Evolutionary conservation across 2,329 filamentous ascomycete species (phyloP).

Genomic region (Aspergillus latus): DNA sequence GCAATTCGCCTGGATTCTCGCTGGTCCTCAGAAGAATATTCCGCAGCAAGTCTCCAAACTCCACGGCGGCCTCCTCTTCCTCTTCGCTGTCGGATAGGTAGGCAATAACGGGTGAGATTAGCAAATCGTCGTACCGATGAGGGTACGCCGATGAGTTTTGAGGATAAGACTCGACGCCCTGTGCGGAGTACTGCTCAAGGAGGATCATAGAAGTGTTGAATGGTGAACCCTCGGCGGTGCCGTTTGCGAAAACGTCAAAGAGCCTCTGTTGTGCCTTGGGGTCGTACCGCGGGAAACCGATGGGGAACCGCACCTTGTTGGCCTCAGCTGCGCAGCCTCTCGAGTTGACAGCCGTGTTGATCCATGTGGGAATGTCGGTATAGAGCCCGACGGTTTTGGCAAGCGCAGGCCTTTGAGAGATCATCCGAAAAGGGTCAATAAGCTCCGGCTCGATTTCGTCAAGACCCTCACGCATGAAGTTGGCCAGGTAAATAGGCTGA

Average conservation of each 20-base stretch:
- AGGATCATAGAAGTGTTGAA: constrained; percentile 47
- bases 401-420: constrained; percentile 29
- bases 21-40: constrained; percentile 38
- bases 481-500: constrained; percentile 14
- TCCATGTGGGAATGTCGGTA: constrained; percentile 44
- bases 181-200: constrained; percentile 53
- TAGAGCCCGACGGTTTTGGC: constrained; percentile 39
- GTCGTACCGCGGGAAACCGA: constrained; percentile 42
- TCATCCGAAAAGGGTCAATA: constrained; percentile 30
- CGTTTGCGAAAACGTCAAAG: constrained; percentile 36
- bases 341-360: constrained; percentile 35
- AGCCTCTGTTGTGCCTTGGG: constrained; percentile 31
- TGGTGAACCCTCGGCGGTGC: constrained; percentile 26
- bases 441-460: background rate
- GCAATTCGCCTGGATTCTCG: constrained; percentile 31
- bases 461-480: constrained; percentile 11
- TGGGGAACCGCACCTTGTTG: constrained; percentile 42
- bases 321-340: constrained; percentile 38
- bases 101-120: constrained; percentile 39
- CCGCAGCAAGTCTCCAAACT: constrained; percentile 42
- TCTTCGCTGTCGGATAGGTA: constrained; percentile 31
- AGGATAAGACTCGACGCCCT: constrained; percentile 42
- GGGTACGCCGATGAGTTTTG: constrained; percentile 44
- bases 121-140: constrained; percentile 45
- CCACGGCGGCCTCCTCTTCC: constrained; percentile 35